phyloP scores from a whole-genome alignment of 192 early-diverging fungal species.

The Dimargaris cristalligena region DNA sequence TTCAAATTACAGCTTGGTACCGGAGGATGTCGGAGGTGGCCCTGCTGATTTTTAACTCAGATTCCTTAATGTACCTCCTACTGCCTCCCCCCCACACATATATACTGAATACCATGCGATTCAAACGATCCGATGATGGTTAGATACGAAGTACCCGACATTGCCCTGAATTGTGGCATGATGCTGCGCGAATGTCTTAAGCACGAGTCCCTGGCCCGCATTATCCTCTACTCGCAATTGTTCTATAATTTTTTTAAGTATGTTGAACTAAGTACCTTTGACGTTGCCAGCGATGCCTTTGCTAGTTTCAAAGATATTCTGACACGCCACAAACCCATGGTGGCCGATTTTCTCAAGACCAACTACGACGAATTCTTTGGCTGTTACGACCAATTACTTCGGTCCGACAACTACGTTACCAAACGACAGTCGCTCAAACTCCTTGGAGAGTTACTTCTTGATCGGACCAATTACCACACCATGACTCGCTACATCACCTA shows the following conservation, averaged over 20 bases:
- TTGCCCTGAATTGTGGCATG: conserved; percentile 94
- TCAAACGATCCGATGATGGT: conserved; percentile 62
- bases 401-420: conserved; percentile 93
- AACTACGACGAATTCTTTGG: conserved; percentile 71
- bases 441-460: conserved; percentile 90
- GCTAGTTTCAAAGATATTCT: conserved; percentile 95
- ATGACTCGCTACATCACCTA: conserved; percentile 91
- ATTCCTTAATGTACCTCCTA: too few relatives aligned
- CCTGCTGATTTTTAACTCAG: too few relatives aligned
- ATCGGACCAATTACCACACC: conserved; percentile 83
- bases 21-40: too few relatives aligned
- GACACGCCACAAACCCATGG: conserved; percentile 85
- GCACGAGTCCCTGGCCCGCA: conserved; percentile 78
- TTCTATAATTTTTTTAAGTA: conserved; percentile 94
- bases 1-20: too few relatives aligned
- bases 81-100: too few relatives aligned
- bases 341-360: conserved; percentile 69
- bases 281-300: conserved; percentile 96
- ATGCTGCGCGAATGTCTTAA: conserved; percentile 93
- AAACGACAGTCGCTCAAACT: conserved; percentile 97
- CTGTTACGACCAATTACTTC: conserved; percentile 65
- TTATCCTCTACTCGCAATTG: conserved; percentile 62
- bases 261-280: conserved; percentile 94
- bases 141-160: conserved; percentile 92
- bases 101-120: too few relatives aligned